These are phyloP conservation scores for Cyclotella cryptica DNA, from an alignment of 108 stramenopile species.

Conservation along the genomic window DNA sequence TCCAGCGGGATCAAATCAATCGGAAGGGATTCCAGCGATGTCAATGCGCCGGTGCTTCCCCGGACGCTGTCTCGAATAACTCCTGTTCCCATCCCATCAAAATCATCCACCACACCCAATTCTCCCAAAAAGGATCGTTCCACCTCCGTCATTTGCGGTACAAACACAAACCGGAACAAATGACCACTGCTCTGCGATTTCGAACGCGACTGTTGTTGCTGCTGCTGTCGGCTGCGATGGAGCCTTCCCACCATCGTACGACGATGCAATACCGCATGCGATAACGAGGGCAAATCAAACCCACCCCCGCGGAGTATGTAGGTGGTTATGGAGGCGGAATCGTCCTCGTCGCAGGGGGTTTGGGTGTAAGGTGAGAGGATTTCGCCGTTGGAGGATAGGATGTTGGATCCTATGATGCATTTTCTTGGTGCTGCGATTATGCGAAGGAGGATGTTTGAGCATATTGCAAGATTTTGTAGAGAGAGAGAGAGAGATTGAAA, in stretches of 20 bases:
- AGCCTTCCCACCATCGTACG: conserved; percentile 10
- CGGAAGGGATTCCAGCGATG: conserved; percentile 40
- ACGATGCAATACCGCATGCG: conserved; percentile 29
- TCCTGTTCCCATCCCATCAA: conserved; percentile 2
- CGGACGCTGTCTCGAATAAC: not conserved
- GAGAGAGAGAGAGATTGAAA: too few species aligned
- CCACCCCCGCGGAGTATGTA: conserved; percentile 50
- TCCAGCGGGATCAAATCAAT: conserved; percentile 56
- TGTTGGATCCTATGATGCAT: conserved; percentile 12
- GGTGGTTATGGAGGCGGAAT: conserved; percentile 30
- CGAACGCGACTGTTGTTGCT: too few species aligned
- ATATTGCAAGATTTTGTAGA: too few species aligned
- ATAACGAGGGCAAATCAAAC: conserved; percentile 38
- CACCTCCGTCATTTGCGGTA: conserved; percentile 49
- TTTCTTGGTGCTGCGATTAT: not conserved
- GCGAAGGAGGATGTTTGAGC: too few species aligned
- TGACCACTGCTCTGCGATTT: not conserved
- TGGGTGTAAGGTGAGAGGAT: conserved; percentile 6
- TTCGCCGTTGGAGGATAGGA: conserved; percentile 7
- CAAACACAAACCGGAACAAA: conserved; percentile 48
- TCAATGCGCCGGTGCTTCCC: conserved; percentile 12
- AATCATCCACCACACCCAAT: conserved; percentile 37
- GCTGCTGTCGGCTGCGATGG: not conserved
- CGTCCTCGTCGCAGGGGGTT: conserved; percentile 6
- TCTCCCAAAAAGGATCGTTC: conserved; percentile 38